phyloP scores from a whole-genome alignment of 805 yeast genomes.

The Schwanniomyces sp. region DNA sequence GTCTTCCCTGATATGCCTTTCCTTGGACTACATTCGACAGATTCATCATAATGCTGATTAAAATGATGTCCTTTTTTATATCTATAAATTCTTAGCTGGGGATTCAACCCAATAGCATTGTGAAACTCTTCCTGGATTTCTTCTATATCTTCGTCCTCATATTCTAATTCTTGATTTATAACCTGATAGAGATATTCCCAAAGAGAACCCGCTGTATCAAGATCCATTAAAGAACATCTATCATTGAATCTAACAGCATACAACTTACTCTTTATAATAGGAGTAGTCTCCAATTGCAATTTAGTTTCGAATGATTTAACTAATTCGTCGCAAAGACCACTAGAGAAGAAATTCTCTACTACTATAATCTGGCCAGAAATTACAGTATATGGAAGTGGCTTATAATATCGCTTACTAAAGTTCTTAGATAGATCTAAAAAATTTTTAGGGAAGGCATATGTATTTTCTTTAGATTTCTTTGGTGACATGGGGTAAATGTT shows the following conservation, averaged over 20 bases:
- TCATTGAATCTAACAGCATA: slow-evolving; percentile 63
- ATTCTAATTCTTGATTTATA: slow-evolving; percentile 24
- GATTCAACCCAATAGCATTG: slow-evolving; percentile 49
- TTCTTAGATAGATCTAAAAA: slow-evolving; percentile 11
- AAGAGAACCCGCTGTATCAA: slow-evolving; percentile 32
- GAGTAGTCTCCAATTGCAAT: slow-evolving; percentile 45
- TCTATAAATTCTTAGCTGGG: slow-evolving; percentile 56
- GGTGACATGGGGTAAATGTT: slow-evolving; percentile 6
- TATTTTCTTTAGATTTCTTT: slow-evolving; percentile 2
- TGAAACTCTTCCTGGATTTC: slow-evolving; percentile 26
- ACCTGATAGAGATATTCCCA: slow-evolving; percentile 43
- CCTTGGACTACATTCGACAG: slow-evolving; percentile 35
- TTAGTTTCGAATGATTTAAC: slow-evolving; percentile 28
- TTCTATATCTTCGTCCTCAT: slow-evolving; percentile 26
- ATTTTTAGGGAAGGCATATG: slow-evolving; percentile 15
- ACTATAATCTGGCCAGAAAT: slow-evolving; percentile 39
- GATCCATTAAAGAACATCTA: slow-evolving; percentile 43
- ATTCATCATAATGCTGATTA: slow-evolving; percentile 61
- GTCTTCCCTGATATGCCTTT: slow-evolving; percentile 38
- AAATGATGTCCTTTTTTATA: slow-evolving; percentile 59
- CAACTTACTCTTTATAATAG: slow-evolving; percentile 45
- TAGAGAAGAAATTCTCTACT: slow-evolving; percentile 38
- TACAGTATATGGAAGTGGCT: slow-evolving; percentile 21
- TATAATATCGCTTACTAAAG: slow-evolving; percentile 16
- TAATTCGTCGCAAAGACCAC: slow-evolving; percentile 38